Evolutionary conservation across 208 protist species (phyloP), one percentile per base, ranked within the genome.

Genomic region (Crithidia mellificae): DNA sequence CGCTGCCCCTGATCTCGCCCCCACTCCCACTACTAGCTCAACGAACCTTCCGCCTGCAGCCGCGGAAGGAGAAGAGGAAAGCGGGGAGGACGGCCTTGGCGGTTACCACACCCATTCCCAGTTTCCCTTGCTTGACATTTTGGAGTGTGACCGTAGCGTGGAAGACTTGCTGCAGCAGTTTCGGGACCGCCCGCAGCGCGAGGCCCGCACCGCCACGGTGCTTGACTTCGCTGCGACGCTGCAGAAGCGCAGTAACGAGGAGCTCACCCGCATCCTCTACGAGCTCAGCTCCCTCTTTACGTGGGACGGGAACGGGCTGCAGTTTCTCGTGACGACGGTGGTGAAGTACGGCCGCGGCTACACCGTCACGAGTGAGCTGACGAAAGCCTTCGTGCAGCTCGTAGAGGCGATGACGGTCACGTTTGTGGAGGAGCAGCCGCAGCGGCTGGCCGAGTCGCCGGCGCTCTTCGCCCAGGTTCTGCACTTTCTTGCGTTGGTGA

Each of bases 401-500:
- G 51, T 96, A n/a, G 63, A 93, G 25, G 69, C 80, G 20, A 75
- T 82, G 49, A 90, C 85, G 17, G 76, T 85, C 27, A 39, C 75
- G 22, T 78, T 96, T 34, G 70, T 85, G 14, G 68, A 80, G 58
- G 78, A 83, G 66, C 86, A 92, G 72, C 85, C 91, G 20, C 74
- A 80, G 46, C 86, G 88, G 5, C 79, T 96, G 49, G 50, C 57
- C n/a, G 69, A 70, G 49, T 84, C 77, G 24, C 84, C 87, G 1
- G 62, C 59, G 12, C 61, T 96, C 47, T 71, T 80, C 7, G 74
- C 81, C 3, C 83, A 92, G 55, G 78, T 96, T 25, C 67, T 94
- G 4, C 83, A 93, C 67, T 96, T 96, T 61, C 75, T 96, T 25
- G 86, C 91, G 0, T 72, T 92, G 0, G 83, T 93, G 20, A 92